phyloP scores from a whole-genome alignment of 371 early-diverging fungal genomes.

The Coemansia sp. region DNA sequence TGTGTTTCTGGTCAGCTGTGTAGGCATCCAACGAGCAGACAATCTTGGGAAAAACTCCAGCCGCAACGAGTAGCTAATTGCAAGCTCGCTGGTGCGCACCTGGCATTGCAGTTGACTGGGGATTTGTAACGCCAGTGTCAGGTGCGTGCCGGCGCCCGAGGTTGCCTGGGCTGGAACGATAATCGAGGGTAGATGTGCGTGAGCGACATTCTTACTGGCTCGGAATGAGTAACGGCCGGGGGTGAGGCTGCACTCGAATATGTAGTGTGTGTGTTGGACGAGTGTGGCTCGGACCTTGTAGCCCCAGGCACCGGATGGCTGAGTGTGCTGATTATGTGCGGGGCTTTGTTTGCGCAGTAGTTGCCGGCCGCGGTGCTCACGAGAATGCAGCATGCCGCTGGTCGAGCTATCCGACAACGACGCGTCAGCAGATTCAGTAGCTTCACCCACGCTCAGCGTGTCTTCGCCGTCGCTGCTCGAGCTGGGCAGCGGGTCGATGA shows the following conservation, averaged over 20 bases:
- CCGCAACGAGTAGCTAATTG: neutral
- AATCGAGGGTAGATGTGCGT: neutral
- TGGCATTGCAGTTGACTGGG: neutral
- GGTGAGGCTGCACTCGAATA: no score
- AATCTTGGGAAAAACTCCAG: slow-evolving; percentile 1
- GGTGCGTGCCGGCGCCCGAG: neutral
- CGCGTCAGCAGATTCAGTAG: no score
- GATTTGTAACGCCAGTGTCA: neutral
- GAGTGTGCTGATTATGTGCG: no score
- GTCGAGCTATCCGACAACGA: no score
- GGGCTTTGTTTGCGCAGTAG: neutral
- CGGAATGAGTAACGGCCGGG: neutral
- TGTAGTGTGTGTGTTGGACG: no score
- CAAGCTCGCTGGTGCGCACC: neutral
- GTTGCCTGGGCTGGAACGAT: neutral
- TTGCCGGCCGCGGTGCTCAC: neutral
- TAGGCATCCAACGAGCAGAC: neutral
- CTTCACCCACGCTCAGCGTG: neutral
- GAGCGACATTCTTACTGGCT: neutral
- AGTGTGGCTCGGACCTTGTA: no score
- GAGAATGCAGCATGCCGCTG: neutral
- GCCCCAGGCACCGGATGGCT: no score
- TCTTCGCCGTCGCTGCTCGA: no score
- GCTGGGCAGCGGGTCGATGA: neutral
- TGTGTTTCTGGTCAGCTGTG: neutral